phyloP scores from a whole-genome alignment of 208 protist genomes.

The Acanthamoeba rhysodes region DNA sequence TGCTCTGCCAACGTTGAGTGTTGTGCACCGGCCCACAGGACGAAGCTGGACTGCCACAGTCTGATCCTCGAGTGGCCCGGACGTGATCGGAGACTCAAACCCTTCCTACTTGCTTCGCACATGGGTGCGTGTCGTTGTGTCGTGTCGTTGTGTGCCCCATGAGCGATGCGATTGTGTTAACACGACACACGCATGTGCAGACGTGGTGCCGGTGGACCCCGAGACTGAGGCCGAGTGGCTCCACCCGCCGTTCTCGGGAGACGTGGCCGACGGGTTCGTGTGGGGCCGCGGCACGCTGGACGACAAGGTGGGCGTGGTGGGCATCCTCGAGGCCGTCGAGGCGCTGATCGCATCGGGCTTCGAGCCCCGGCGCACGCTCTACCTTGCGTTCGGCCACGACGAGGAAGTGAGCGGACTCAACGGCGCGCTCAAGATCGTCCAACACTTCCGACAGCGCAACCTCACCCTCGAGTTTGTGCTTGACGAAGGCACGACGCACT shows the following conservation, averaged over 20 bases:
- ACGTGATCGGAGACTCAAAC: background rate
- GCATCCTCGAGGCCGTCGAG: conserved; percentile 76
- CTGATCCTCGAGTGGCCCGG: conserved; percentile 7
- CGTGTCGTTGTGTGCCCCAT: background rate
- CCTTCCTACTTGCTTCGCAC: conserved; percentile 3
- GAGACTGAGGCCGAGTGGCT: conserved; percentile 4
- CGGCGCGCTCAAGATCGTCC: conserved; percentile 75
- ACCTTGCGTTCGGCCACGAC: conserved; percentile 81
- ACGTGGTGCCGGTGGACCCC: conserved; percentile 8
- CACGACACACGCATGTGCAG: background rate
- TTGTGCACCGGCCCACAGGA: background rate
- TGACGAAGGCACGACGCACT: conserved; percentile 74
- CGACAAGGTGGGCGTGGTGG: conserved; percentile 76
- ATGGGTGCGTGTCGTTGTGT: background rate
- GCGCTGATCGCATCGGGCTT: conserved; percentile 45
- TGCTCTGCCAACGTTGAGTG: background rate
- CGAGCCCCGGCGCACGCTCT: conserved; percentile 63
- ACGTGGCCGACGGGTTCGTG: background rate
- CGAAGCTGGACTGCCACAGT: conserved; percentile 26
- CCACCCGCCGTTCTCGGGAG: conserved; percentile 1
- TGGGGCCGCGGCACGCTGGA: conserved; percentile 41
- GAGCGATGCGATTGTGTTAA: no score
- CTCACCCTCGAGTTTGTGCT: conserved; percentile 69
- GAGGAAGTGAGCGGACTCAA: conserved; percentile 78
- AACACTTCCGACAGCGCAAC: background rate